Evolutionary conservation across 257 asterid genomes (phyloP), one percentile per base, ranked within the genome.

Genomic region (Capsicum rhomboideum): DNA sequence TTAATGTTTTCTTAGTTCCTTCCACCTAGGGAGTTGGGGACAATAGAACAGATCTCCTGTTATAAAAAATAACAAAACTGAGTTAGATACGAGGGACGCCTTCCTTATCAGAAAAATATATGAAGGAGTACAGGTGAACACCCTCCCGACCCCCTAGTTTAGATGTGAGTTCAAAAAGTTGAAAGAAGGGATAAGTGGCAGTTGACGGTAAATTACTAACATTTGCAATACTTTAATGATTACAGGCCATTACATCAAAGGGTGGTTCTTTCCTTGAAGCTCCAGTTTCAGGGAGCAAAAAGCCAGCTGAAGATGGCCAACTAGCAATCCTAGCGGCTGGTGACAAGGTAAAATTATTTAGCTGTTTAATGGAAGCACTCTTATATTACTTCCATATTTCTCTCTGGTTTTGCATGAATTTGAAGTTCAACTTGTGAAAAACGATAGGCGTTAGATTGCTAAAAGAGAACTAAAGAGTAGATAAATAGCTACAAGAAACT

Each of bases 271-370:
- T 93, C 89, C 91, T 96, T 52, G 98, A 96, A 91, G 98, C 93
- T 83, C 99, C 99, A 72, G 99, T 96, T 72, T 96, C 99, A 44
- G 99, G 99, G 80, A 96, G 99, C 92, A 96, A 96, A 89, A 96
- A 94, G 86, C 99, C 99, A 55, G 99, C 99, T 82, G 99, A 96
- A 91, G 99, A 96, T 89, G 99, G 99, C 86, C 99, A 96, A 74
- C 86, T 96, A 42, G 98, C 94, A 44, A 93, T 96, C 89, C 98
- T 96, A 88, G 95, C 99, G 83, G 99, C 99, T 78, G 99, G 99
- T 82, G 98, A 94, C 79, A 91, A 91, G 95, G 99, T 93, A 69
- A 61, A 86, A 37, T 61, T 50, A 80, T 34, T 63, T 46, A 37
- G 0, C 20, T 44, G 14, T 46, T 31, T 72, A 14, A 71, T 82